Conservation (phyloP, 805 yeast species). For the Yamadazyma tumulicola region DNA sequence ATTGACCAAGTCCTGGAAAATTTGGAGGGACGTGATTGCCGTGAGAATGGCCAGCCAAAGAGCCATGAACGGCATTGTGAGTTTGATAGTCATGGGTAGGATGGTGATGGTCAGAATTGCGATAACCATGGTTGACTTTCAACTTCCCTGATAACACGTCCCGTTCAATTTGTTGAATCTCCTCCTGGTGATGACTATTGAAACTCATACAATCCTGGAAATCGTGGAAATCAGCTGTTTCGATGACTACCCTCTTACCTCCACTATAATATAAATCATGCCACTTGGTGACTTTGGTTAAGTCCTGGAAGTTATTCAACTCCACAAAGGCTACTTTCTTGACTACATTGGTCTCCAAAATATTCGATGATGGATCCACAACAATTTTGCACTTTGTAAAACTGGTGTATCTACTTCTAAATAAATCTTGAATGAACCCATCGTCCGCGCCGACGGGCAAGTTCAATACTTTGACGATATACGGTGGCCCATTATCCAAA, state of each 20-base stretch:
- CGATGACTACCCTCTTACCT: slow-evolving; percentile 36
- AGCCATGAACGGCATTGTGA: slow-evolving; percentile 3
- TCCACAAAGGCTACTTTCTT: slow-evolving; percentile 66
- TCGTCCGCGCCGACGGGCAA: slow-evolving; percentile 55
- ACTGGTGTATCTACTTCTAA: slow-evolving; percentile 58
- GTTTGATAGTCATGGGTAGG: slow-evolving; percentile 1
- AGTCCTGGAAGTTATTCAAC: slow-evolving; percentile 45
- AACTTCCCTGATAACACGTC: slow-evolving; percentile 24
- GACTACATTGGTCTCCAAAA: slow-evolving; percentile 33
- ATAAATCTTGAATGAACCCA: slow-evolving; percentile 53
- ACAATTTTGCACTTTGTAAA: slow-evolving; percentile 59
- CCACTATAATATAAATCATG: slow-evolving; percentile 51
- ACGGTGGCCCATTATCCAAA: slow-evolving; percentile 49
- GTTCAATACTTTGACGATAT: slow-evolving; percentile 58
- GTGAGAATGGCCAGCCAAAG: slow-evolving; percentile 6
- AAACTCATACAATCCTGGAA: slow-evolving; percentile 38
- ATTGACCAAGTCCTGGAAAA: background rate
- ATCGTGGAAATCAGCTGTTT: slow-evolving; percentile 38
- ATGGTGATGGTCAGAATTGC: background rate
- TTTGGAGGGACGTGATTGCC: background rate
- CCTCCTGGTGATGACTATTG: slow-evolving; percentile 32
- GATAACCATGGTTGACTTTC: slow-evolving; percentile 6
- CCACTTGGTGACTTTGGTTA: slow-evolving; percentile 61
- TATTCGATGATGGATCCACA: slow-evolving; percentile 45
- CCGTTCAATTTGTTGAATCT: slow-evolving; percentile 27